Base-by-base conservation (phyloP, 148 eudicot species). In the Tetragonia tetragonoides region DNA sequence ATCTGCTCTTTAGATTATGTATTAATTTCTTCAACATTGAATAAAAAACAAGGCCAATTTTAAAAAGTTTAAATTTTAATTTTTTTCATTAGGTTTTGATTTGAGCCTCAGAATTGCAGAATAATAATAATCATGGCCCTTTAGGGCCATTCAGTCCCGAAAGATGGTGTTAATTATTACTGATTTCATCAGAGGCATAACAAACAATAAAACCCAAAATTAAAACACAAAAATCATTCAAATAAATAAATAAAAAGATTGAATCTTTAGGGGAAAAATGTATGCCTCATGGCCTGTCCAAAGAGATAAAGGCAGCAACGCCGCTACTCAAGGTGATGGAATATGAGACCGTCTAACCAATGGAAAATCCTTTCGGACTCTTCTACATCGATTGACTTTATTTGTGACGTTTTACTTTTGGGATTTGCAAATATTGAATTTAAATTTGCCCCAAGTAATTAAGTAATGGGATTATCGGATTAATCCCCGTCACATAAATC, bases 261-360 rank as follows among this genome's bases (percentile, higher is more conserved):
- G 1, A 28, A 54, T 54, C 15, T 54, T 3, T 0, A 0, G 5
- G 8, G 2, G 4, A 10, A 64, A 21, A 4, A 84, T 84, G 42
- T 79, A 78, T 77, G 79, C 38, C 84, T 78, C 88, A 85, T 83
- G 84, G 85, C 88, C 83, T 80, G 73, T 80, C 87, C 83, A 66
- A 85, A 75, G 21, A 74, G 82, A 67, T 85, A 57, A 83, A 28
- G 16, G 86, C 82, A 72, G 80, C 88, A 57, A 85, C 78, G 84
- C 88, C 84, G 84, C 86, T 85, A 75, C 81, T 61, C 82, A 83
- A 85, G 84, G 86, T 67, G n/a, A 83, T 85, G 86, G 83, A 80
- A 83, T 85, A 83, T 85, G 88, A 83, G 77, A 74, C 85, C 79
- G 74, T 63, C 42, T 14, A 23, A 21, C 60, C 12, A 9, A 83